These are phyloP conservation scores for Pseudogymnoascus sp. DNA, from an alignment of 2,329 filamentous ascomycete species.

Conservation along the genomic window DNA sequence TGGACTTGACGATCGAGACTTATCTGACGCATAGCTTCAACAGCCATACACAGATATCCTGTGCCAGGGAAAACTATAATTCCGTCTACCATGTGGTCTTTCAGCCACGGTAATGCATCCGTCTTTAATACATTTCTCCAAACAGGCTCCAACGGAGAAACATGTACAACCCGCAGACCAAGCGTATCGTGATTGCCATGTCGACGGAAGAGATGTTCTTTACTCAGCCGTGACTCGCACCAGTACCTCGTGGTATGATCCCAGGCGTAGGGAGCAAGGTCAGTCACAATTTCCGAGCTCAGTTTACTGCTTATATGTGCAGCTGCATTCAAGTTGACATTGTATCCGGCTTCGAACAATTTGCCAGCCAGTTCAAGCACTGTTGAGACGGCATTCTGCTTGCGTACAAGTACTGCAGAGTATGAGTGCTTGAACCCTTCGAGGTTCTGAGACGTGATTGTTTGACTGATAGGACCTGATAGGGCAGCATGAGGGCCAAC, in stretches of 20 bases:
- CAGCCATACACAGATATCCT: constrained; percentile 43
- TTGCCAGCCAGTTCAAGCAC: constrained; percentile 15
- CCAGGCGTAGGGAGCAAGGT: constrained; percentile 49
- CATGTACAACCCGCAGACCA: constrained; percentile 27
- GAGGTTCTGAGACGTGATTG: constrained; percentile 11
- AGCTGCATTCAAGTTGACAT: constrained; percentile 9
- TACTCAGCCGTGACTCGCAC: constrained; percentile 44
- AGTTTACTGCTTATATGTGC: not conserved
- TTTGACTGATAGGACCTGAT: constrained; percentile 29
- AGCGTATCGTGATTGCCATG: constrained; percentile 44
- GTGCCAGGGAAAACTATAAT: constrained; percentile 45
- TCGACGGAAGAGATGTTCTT: constrained; percentile 37
- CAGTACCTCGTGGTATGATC: constrained; percentile 45
- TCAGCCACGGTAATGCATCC: constrained; percentile 44
- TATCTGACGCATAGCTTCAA: constrained; percentile 33
- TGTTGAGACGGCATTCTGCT: constrained; percentile 16
- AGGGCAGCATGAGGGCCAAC: constrained; percentile 34
- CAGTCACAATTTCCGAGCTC: constrained; percentile 26
- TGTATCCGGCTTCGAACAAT: constrained; percentile 15
- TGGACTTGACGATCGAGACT: constrained; percentile 10
- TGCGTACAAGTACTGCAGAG: constrained; percentile 14
- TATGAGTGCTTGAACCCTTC: constrained; percentile 12
- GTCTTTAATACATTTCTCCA: constrained; percentile 26
- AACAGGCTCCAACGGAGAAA: constrained; percentile 17
- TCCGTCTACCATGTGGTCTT: constrained; percentile 45